Percentiles rank a stretch among this genome's conserved stretches.
Conservation (phyloP, 179 eudicot species). For the Beta corolliflora region DNA sequence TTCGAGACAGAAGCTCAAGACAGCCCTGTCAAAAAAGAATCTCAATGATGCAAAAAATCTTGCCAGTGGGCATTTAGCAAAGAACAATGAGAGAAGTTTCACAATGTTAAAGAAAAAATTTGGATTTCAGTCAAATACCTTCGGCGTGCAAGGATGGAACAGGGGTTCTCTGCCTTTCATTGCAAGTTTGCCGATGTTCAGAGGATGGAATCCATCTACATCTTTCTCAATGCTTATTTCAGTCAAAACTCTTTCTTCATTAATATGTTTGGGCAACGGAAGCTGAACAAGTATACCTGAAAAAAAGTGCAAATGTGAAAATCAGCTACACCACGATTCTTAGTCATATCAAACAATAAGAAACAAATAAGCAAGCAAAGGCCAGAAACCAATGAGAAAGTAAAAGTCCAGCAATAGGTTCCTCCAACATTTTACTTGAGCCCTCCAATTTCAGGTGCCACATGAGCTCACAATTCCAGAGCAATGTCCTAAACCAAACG, state of each 20-base stretch:
- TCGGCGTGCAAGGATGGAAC: conserved; percentile 93
- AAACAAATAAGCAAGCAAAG: not conserved
- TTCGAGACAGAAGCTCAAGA: conserved; percentile 77
- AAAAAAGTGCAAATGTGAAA: conserved; percentile 7
- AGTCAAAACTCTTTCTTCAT: conserved; percentile 75
- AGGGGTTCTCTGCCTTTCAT: conserved; percentile 98
- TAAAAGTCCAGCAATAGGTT: not conserved
- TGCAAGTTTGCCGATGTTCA: conserved; percentile 95
- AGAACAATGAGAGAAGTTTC: not conserved
- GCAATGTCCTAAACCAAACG: not conserved
- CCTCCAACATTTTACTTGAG: not conserved
- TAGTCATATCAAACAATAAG: not conserved
- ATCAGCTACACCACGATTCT: conserved; percentile 1
- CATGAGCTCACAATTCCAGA: not conserved
- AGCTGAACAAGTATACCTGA: conserved; percentile 96
- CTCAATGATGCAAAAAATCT: not conserved
- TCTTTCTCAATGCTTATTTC: conserved; percentile 91
- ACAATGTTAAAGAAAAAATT: not conserved
- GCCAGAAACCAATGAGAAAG: not conserved
- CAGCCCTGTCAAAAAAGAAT: conserved; percentile 61
- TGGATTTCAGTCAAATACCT: conserved; percentile 42
- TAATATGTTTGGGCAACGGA: conserved; percentile 92
- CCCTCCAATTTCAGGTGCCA: not conserved
- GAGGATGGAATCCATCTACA: conserved; percentile 98
- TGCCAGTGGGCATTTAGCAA: not conserved